Base-by-base conservation (phyloP, 768 basidiomycete genomes). In the Tylopilus balloui region DNA sequence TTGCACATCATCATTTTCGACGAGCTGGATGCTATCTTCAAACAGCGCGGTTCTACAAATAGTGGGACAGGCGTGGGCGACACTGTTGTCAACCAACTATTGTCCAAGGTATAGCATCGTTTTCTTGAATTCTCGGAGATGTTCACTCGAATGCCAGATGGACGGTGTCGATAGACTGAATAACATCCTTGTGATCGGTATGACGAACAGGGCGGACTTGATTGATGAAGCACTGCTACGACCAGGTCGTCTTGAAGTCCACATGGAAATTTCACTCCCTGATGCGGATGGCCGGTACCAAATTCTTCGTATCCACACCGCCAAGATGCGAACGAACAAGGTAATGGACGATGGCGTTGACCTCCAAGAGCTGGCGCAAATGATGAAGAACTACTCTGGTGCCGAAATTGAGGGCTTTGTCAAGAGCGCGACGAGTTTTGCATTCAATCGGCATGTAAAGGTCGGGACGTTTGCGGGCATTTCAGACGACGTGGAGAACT, bases 1-100 rank as follows among this genome's bases (percentile, higher is more conserved):
- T 71, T 99, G 40, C 96, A 99, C 63, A 98, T 99, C 72, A 97
- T 99, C 72, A 99, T 99, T 53, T 99, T 99, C 62, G 96, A 99
- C 66, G 96, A 99, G 70, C 69, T 99, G 59, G 96, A 99, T 62
- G 96, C 96, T 14, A 90, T 99, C 56, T 97, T 93, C 78, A 99
- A 97, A 67, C 96, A 98, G 61, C 87, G 96, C 79, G 96, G 96
- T 5, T 90, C 91, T 8, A 89, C 86, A 1, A 86, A 83, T 60
- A 83, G 75, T 50, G 92, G 94, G 2, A 98, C 96, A 9, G 96
- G 96, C 39, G 96, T 99, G 5, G 95, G 93, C n/a, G 96, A 99
- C 67, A 97, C 86, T 17, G 90, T 98, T 17, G 96, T 99, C 68
- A 99, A 98, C 69, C 96, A 99, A 71, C 79, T 99, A 41, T 77